These are phyloP conservation scores for Biscogniauxia sp. DNA, from an alignment of 2,329 filamentous ascomycete genomes.

Conservation along the genomic window DNA sequence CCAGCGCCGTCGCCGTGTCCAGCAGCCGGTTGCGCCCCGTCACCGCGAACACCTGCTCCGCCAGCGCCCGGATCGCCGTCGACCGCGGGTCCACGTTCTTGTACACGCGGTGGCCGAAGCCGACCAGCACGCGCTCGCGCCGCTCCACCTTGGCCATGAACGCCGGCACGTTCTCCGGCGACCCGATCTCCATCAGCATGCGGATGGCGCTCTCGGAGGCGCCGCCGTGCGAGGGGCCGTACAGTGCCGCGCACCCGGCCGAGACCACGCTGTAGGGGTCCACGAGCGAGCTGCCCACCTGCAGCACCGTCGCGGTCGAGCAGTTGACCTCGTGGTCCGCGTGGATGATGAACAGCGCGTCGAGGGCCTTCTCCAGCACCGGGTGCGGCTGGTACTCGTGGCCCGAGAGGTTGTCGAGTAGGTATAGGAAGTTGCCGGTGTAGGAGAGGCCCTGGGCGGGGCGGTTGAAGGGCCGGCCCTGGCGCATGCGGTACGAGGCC, in stretches of 20 bases:
- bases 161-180: slow-evolving; percentile 47
- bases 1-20: slow-evolving; percentile 46
- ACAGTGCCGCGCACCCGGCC: slow-evolving; percentile 50
- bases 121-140: slow-evolving; percentile 51
- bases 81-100: slow-evolving; percentile 53
- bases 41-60: slow-evolving; percentile 48
- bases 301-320: slow-evolving; percentile 54
- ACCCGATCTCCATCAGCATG: slow-evolving; percentile 51
- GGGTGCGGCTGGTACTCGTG: slow-evolving; percentile 48
- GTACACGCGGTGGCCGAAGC: slow-evolving; percentile 55
- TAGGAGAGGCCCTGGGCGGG: slow-evolving; percentile 48
- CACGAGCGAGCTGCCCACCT: slow-evolving; percentile 54
- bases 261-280: slow-evolving; percentile 55
- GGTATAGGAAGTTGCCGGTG: slow-evolving; percentile 54
- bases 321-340: slow-evolving; percentile 60
- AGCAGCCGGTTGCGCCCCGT: slow-evolving; percentile 51
- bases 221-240: slow-evolving; percentile 59
- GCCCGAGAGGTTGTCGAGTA: slow-evolving; percentile 50
- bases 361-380: slow-evolving; percentile 48
- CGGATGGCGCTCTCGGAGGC: slow-evolving; percentile 57
- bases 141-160: slow-evolving; percentile 50
- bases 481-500: slow-evolving; percentile 51
- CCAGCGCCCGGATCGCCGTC: slow-evolving; percentile 47
- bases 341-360: slow-evolving; percentile 54
- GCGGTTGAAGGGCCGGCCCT: slow-evolving; percentile 49